Base-by-base conservation (phyloP, 192 early-diverging fungal genomes). In the Geosiphon pyriformis region DNA sequence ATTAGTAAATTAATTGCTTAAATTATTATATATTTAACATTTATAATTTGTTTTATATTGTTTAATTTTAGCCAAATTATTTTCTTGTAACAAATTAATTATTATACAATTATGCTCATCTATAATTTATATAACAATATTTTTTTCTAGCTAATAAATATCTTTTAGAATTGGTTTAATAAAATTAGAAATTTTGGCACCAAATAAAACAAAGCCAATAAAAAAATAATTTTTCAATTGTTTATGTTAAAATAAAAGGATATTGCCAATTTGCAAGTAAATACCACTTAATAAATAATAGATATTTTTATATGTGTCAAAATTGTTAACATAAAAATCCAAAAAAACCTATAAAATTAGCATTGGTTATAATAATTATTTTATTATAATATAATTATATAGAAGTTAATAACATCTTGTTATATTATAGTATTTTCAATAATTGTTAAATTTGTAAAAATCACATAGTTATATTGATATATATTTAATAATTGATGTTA, bases 241-340 rank as follows among this genome's bases (percentile, higher is more conserved):
- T 51, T 64, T 48, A 1, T 7, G 3, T 1, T 49, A n/a, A 50
- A 17, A 8, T n/a, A 22, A 32, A 23, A 10, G 26, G 46, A 63
- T 63, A 32, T 63, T 63, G 0, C 47, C 29, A 6, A 63, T 7
- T 3, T 63, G 47, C 11, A 63, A 51, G 33, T 63, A 63, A 2
- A 63, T 8, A 2, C 48, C 47, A 3, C 27, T 48, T 31, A 63
- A 32, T 18, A 47, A 27, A 10, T 62, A 29, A 26, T 62, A 62
- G 10, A 30, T 26, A 30, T 62, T 62, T 0, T 47, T 25, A 22
- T n/a, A 62, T 1, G 61, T 47, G 0, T 27, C 46, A 20, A 62
- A 62, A 30, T 63, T 30, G 11, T 63, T 8, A 1, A 63, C 0
- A 23, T 50, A 63, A 48, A 63, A 50, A 29, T 63, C 27, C 17